Evolutionary conservation across 2,329 filamentous ascomycete species (phyloP).

Genomic region (Paradendryphiella salina): DNA sequence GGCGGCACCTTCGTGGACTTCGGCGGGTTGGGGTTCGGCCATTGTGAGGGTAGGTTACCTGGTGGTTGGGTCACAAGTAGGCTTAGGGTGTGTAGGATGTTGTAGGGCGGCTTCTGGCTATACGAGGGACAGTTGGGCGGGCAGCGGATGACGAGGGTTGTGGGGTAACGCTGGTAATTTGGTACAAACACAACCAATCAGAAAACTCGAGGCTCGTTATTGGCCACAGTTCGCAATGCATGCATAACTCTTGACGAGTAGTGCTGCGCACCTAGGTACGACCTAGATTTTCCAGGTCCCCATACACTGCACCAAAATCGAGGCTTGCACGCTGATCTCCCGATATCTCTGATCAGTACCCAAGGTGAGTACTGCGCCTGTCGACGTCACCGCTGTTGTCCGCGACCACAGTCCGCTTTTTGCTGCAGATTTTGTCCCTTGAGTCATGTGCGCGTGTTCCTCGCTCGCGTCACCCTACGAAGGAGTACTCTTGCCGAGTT

Average conservation of each 20-base stretch:
- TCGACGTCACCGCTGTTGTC: slow-evolving; percentile 1
- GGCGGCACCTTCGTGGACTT: slow-evolving; percentile 63
- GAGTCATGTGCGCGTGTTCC: slow-evolving; percentile 28
- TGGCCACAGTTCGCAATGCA: slow-evolving; percentile 1
- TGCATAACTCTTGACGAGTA: not conserved
- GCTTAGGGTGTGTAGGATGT: not conserved
- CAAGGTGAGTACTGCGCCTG: not conserved
- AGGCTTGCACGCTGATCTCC: not conserved
- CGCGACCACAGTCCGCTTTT: slow-evolving; percentile 4
- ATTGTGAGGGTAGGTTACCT: slow-evolving; percentile 47
- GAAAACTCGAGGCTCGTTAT: slow-evolving; percentile 20
- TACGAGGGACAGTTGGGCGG: not conserved
- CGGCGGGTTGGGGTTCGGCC: slow-evolving; percentile 64
- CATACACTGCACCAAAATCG: no score
- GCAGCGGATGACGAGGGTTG: slow-evolving; percentile 2
- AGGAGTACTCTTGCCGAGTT: slow-evolving; percentile 18
- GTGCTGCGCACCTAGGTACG: not conserved
- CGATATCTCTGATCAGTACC: not conserved
- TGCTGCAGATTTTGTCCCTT: slow-evolving; percentile 13
- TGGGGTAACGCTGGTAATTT: slow-evolving; percentile 12
- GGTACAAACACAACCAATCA: slow-evolving; percentile 18
- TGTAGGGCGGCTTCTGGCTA: not conserved
- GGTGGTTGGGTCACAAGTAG: not conserved
- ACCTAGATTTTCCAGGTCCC: not conserved
- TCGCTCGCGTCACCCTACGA: slow-evolving; percentile 19